A percentile compares a stretch with the other conserved stretches of the same genome.
Evolutionary conservation across 1,139 yeast genomes (phyloP).

Genomic region (Scheffersomyces cryptocercus): DNA sequence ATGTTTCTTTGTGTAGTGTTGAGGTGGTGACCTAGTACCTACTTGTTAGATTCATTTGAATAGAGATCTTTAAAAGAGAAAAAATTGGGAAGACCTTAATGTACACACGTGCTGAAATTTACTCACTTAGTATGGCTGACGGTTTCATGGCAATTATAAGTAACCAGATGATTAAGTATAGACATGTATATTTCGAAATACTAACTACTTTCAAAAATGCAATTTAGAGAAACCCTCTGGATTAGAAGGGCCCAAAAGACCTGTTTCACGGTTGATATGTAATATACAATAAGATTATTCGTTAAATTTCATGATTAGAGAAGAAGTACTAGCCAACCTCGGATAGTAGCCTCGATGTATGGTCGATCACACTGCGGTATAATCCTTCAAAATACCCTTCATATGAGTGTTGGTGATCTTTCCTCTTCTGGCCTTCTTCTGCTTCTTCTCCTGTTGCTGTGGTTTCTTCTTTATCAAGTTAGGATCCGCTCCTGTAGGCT

Average conservation of each 20-base stretch:
- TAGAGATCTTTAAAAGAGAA: too few relatives aligned
- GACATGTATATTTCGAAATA: too few relatives aligned
- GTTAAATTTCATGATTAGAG: constrained; percentile 18
- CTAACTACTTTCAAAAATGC: too few relatives aligned
- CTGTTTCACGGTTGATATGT: too few relatives aligned
- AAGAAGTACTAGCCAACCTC: too few relatives aligned
- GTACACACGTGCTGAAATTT: constrained; percentile 1
- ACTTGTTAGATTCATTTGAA: too few relatives aligned
- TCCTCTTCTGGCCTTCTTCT: constrained; percentile 89
- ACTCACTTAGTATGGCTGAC: constrained; percentile 2
- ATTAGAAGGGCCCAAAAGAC: too few relatives aligned
- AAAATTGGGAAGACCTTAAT: too few relatives aligned
- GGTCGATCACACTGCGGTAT: constrained; percentile 26
- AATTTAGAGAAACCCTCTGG: too few relatives aligned
- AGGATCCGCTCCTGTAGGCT: constrained; percentile 98
- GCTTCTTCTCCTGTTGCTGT: constrained; percentile 67
- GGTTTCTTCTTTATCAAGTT: constrained; percentile 71
- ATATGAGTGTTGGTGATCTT: constrained; percentile 95
- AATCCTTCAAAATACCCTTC: constrained; percentile 93
- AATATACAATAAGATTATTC: neutral
- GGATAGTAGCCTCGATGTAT: constrained; percentile 13
- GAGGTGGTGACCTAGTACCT: too few relatives aligned
- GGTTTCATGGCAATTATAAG: too few relatives aligned
- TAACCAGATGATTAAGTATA: too few relatives aligned
- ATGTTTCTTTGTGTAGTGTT: neutral